Conservation (phyloP, 2,329 filamentous ascomycete species). For the Fusarium xyrophilum region DNA sequence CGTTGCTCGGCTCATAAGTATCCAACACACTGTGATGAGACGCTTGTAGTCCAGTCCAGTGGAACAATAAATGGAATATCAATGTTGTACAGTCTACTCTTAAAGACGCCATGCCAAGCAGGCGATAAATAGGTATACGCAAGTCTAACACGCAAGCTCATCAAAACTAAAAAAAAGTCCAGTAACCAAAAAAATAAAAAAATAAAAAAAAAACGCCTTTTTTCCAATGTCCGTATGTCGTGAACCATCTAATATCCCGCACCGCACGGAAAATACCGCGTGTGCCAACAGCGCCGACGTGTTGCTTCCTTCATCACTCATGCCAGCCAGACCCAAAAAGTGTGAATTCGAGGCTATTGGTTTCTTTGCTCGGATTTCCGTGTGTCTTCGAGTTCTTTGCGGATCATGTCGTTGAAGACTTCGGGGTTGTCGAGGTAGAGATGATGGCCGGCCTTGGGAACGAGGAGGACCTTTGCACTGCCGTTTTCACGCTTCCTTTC, state of each 20-base stretch:
- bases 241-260: conserved; percentile 21
- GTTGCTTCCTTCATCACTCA: conserved; percentile 1
- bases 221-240: conserved; percentile 18
- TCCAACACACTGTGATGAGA: no score
- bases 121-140: conserved; percentile 32
- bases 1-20: no score
- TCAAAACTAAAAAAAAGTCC: neutral
- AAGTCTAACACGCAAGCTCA: conserved; percentile 20
- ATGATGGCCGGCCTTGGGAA: conserved; percentile 67
- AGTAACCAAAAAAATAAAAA: no score
- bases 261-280: conserved; percentile 14
- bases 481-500: conserved; percentile 78
- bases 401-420: conserved; percentile 62
- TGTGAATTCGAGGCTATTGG: conserved; percentile 5
- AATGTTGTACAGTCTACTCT: conserved; percentile 24
- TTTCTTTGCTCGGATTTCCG: conserved; percentile 43
- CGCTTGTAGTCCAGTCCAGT: no score
- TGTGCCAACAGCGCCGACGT: conserved; percentile 30
- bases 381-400: conserved; percentile 62
- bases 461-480: conserved; percentile 80
- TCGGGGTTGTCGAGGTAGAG: conserved; percentile 66
- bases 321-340: neutral
- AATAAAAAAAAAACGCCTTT: conserved; percentile 31
- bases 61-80: neutral
- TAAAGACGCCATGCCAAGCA: neutral